Conservation (phyloP, 192 early-diverging fungal genomes). For the Coemansia sp. region DNA sequence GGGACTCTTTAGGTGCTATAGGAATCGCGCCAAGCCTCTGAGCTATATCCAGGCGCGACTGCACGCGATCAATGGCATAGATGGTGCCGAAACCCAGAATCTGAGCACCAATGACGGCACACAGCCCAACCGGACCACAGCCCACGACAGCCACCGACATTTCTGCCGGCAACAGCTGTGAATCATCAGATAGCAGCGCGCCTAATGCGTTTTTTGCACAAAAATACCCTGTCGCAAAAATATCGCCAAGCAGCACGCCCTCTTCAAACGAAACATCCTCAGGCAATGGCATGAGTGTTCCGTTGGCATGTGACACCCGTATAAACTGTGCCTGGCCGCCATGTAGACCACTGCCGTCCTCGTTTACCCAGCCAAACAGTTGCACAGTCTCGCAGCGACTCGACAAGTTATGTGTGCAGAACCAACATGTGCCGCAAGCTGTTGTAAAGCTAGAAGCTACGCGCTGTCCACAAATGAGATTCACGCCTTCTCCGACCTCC, state of each 20-base stretch:
- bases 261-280: constrained; percentile 33
- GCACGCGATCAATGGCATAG: constrained; percentile 44
- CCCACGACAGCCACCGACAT: constrained; percentile 51
- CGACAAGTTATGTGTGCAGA: constrained; percentile 39
- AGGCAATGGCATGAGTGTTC: constrained; percentile 43
- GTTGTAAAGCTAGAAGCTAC: constrained; percentile 53
- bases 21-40: constrained; percentile 32
- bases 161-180: constrained; percentile 8
- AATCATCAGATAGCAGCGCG: constrained; percentile 23
- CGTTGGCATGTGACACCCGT: constrained; percentile 50
- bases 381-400: constrained; percentile 51
- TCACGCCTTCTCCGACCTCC: constrained; percentile 40
- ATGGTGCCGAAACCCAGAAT: constrained; percentile 36
- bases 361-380: constrained; percentile 48
- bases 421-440: constrained; percentile 46
- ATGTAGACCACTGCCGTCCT: constrained; percentile 37
- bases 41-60: constrained; percentile 44
- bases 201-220: constrained; percentile 51
- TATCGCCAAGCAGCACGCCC: constrained; percentile 53
- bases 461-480: constrained; percentile 35
- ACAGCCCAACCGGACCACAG: constrained; percentile 56
- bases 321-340: constrained; percentile 58
- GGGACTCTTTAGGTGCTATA: constrained; percentile 10
- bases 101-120: constrained; percentile 42
- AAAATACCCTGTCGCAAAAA: constrained; percentile 56